A percentile compares a stretch with the other conserved stretches of the same genome.
These are phyloP conservation scores for Barnettozyma populi DNA, from an alignment of 805 yeast genomes.

Conservation along the genomic window DNA sequence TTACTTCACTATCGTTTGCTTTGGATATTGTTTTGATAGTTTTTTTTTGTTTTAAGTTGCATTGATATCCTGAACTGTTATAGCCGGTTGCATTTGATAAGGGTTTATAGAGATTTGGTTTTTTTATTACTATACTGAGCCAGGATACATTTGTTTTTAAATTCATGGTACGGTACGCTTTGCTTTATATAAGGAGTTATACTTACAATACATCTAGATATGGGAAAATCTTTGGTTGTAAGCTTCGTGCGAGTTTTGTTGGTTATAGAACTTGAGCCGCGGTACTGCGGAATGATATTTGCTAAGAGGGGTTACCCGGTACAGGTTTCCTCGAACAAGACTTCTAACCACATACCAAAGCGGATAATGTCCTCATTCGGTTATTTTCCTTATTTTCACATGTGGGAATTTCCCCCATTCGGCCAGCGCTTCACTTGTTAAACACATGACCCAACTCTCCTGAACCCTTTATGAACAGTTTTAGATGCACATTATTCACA, in stretches of 20 bases:
- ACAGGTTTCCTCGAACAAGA: neutral
- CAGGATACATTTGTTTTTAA: neutral
- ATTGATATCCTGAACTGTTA: neutral
- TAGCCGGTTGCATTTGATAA: conserved; percentile 2
- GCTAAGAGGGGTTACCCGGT: neutral
- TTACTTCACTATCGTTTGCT: neutral
- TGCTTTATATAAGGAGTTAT: neutral
- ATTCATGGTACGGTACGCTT: neutral
- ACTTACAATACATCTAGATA: neutral
- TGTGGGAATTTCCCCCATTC: neutral
- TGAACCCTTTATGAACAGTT: neutral
- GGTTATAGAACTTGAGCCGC: too few relatives aligned
- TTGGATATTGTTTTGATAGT: neutral
- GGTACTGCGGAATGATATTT: too few relatives aligned
- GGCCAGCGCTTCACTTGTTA: neutral
- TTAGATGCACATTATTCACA: neutral
- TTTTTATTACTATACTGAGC: neutral
- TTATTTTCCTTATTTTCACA: neutral
- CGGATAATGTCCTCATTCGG: neutral
- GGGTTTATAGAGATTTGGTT: neutral
- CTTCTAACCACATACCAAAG: neutral
- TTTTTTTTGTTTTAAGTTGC: neutral
- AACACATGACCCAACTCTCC: neutral
- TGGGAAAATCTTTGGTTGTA: neutral
- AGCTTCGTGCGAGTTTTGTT: too few relatives aligned